Percentiles rank a stretch among this genome's conserved stretches.
These are phyloP conservation scores for Bullera alba DNA, from an alignment of 768 basidiomycete species.

Conservation along the genomic window DNA sequence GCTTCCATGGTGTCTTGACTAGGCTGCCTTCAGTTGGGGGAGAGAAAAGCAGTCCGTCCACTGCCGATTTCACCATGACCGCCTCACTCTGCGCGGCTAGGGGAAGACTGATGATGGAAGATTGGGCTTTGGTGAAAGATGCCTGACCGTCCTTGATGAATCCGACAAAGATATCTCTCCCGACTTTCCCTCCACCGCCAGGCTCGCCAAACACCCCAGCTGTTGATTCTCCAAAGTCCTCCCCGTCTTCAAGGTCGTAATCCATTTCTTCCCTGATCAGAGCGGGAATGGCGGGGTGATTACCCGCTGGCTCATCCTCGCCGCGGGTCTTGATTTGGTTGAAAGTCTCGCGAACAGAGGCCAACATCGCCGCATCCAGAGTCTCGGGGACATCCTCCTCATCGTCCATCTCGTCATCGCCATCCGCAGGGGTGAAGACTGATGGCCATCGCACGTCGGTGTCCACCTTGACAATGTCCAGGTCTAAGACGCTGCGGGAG, in stretches of 20 bases:
- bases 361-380: conserved; percentile 74
- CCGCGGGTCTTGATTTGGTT: conserved; percentile 72
- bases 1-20: conserved; percentile 44
- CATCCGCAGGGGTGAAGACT: conserved; percentile 58
- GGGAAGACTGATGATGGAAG: conserved; percentile 26
- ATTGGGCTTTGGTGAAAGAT: conserved; percentile 70
- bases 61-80: conserved; percentile 42
- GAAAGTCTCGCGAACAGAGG: conserved; percentile 67
- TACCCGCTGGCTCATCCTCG: conserved; percentile 57
- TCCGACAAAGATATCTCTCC: conserved; percentile 59
- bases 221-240: conserved; percentile 42
- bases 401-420: conserved; percentile 41
- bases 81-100: neutral
- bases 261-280: conserved; percentile 84
- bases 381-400: conserved; percentile 75
- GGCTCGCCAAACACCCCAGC: conserved; percentile 15
- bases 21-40: conserved; percentile 17
- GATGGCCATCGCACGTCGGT: conserved; percentile 79
- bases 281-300: conserved; percentile 59
- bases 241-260: conserved; percentile 66
- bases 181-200: conserved; percentile 49
- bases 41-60: conserved; percentile 38
- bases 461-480: conserved; percentile 81
- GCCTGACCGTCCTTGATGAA: conserved; percentile 60
- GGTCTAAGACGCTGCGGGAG: conserved; percentile 57